Conservation (phyloP, 495 filamentous ascomycete genomes). For the Penicillium silybi region DNA sequence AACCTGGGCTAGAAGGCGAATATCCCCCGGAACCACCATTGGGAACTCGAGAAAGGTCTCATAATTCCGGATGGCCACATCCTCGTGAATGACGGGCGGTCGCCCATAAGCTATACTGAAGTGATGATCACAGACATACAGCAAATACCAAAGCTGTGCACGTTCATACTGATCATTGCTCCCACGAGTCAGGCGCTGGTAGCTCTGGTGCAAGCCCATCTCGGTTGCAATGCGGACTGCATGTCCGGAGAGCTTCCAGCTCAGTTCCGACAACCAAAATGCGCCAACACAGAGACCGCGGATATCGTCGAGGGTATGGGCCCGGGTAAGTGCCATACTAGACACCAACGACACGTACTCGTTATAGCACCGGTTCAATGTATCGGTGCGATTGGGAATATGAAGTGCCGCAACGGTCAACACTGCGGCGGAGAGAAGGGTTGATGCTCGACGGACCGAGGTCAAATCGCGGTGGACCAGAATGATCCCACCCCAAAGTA, state of each 20-base stretch:
- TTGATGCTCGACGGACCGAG: slow-evolving; percentile 46
- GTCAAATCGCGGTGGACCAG: slow-evolving; percentile 48
- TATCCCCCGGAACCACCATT: slow-evolving; percentile 47
- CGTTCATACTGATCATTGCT: slow-evolving; percentile 47
- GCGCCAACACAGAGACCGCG: slow-evolving; percentile 50
- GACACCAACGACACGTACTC: slow-evolving; percentile 52
- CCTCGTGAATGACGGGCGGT: slow-evolving; percentile 52
- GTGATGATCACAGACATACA: slow-evolving; percentile 56
- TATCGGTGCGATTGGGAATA: slow-evolving; percentile 47
- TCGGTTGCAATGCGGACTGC: slow-evolving; percentile 54
- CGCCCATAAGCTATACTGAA: slow-evolving; percentile 53
- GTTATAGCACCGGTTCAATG: slow-evolving; percentile 47
- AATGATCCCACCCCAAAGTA: slow-evolving; percentile 55
- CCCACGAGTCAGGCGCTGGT: slow-evolving; percentile 44
- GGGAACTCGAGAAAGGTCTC: slow-evolving; percentile 48
- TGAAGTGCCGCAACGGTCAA: slow-evolving; percentile 52
- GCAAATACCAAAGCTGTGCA: slow-evolving; percentile 48
- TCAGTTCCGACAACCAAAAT: slow-evolving; percentile 52
- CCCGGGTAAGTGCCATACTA: slow-evolving; percentile 46
- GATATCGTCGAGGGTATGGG: slow-evolving; percentile 49
- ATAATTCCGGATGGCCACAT: slow-evolving; percentile 47
- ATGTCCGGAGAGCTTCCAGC: slow-evolving; percentile 52
- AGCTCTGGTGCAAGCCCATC: slow-evolving; percentile 48
- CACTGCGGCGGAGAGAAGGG: slow-evolving; percentile 47
- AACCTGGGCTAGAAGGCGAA: slow-evolving; percentile 53